Conservation (phyloP, 2,329 filamentous ascomycete genomes). For the Neopestalotiopsis clavispora region DNA sequence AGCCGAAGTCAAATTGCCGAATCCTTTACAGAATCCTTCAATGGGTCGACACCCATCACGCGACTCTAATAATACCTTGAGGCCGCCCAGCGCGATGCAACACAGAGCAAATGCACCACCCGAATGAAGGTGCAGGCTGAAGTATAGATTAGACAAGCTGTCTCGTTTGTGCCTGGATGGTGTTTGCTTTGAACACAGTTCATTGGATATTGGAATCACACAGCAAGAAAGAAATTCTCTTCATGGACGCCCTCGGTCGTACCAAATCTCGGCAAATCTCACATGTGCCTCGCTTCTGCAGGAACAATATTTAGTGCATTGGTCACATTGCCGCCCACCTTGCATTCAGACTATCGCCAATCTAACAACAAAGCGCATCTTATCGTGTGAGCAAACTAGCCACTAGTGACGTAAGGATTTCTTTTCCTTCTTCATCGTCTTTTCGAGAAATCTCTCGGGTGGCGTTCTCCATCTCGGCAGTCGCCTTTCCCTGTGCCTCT, state of each 20-base stretch:
- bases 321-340: too few species aligned
- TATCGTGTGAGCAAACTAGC: neutral
- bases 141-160: too few species aligned
- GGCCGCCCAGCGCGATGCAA: too few species aligned
- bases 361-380: neutral
- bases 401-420: neutral
- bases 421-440: neutral
- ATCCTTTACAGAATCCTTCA: neutral
- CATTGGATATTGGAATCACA: neutral
- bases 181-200: too few species aligned
- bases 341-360: neutral
- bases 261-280: neutral
- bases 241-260: neutral
- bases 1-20: neutral
- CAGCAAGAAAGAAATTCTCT: neutral
- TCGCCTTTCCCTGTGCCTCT: constrained; percentile 30
- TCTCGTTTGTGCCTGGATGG: too few species aligned
- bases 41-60: neutral
- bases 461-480: constrained; percentile 10
- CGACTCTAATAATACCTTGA: neutral
- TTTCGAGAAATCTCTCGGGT: neutral
- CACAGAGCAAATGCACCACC: too few species aligned
- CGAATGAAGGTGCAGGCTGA: too few species aligned
- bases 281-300: neutral
- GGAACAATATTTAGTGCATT: neutral